Percentiles rank a stretch among this genome's conserved stretches.
phyloP scores from a whole-genome alignment of 345 rosid species.

The Moringa oleifera region DNA sequence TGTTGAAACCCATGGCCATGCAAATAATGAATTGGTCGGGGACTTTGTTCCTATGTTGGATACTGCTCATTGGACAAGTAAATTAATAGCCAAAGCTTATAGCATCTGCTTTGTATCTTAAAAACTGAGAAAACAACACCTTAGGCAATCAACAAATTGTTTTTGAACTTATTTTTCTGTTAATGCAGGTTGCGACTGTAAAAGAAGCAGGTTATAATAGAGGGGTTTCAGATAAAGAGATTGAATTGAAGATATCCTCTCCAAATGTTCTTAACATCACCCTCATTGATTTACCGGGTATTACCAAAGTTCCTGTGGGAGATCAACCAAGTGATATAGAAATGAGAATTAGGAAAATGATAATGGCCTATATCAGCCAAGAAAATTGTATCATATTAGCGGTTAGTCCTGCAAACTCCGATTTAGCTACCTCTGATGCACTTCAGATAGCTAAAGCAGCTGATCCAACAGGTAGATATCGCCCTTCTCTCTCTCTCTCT shows the following conservation, averaged over 20 bases:
- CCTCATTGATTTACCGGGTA: conserved; percentile 68
- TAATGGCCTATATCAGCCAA: conserved; percentile 38
- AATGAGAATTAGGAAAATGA: conserved; percentile 49
- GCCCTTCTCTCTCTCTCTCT: background rate
- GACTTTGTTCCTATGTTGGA: too few relatives aligned
- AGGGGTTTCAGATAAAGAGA: conserved; percentile 57
- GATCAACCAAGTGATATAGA: conserved; percentile 68
- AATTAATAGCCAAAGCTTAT: background rate
- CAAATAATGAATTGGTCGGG: too few relatives aligned
- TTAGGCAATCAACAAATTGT: background rate
- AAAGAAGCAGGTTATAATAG: conserved; percentile 54
- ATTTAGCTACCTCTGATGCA: conserved; percentile 74
- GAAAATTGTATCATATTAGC: conserved; percentile 60
- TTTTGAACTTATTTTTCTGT: background rate
- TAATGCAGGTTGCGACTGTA: conserved; percentile 54
- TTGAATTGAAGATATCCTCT: conserved; percentile 48
- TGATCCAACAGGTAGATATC: conserved; percentile 48
- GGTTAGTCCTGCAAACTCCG: conserved; percentile 67
- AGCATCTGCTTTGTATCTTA: background rate
- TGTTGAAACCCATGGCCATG: too few relatives aligned
- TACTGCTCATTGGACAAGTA: background rate
- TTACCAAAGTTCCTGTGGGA: conserved; percentile 70
- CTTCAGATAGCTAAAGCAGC: conserved; percentile 59
- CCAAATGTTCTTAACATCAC: conserved; percentile 62
- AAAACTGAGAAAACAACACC: background rate